Base-by-base conservation (phyloP, 129 eudicot genomes). In the Gnaphalium uliginosum region DNA sequence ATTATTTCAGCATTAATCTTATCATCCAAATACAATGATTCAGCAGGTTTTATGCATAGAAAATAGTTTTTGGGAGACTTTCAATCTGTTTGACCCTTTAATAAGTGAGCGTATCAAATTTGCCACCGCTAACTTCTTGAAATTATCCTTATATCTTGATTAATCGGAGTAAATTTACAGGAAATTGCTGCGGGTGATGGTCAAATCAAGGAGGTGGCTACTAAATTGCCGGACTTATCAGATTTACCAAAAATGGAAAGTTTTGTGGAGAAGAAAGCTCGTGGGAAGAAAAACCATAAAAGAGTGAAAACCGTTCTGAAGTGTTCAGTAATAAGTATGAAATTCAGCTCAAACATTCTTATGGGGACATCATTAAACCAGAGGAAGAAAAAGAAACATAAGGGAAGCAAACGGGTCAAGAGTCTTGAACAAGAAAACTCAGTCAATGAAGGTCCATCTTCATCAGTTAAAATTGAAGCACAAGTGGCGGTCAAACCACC, bases 351-450 rank as follows among this genome's bases (percentile, higher is more conserved):
- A 37, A 87, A 74, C 25, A 78, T 89, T 72, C 50, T 89, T 51
- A 79, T 88, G 73, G 87, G 89, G 32, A 72, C 81, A 39, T 76
- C 89, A 15, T 74, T 80, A 53, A 78, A 73, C 78, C 76, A 80
- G 80, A 77, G 78, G 32, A 88, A 81, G 87, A 86, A 82, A 83
- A 88, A 84, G 80, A 86, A 75, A 77, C 84, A 82, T 76, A 87
- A 86, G 73, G 58, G 69, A 43, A 59, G 22, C 71, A 61, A 50
- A 57, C 46, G 13, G 68, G 65, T 62, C 33, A 84, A 80, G 78
- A 80, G 66, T 56, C 77, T 66, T 50, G 50, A 6, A 76, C 71
- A 46, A 68, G 83, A 82, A 41, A 51, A 77, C 21, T 53, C 56
- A 59, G 48, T 79, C 37, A 83, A 81, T 26, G 71, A 77, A 43